These are phyloP conservation scores for Septoria petroselini DNA, from an alignment of 2,329 filamentous ascomycete species.

Conservation along the genomic window DNA sequence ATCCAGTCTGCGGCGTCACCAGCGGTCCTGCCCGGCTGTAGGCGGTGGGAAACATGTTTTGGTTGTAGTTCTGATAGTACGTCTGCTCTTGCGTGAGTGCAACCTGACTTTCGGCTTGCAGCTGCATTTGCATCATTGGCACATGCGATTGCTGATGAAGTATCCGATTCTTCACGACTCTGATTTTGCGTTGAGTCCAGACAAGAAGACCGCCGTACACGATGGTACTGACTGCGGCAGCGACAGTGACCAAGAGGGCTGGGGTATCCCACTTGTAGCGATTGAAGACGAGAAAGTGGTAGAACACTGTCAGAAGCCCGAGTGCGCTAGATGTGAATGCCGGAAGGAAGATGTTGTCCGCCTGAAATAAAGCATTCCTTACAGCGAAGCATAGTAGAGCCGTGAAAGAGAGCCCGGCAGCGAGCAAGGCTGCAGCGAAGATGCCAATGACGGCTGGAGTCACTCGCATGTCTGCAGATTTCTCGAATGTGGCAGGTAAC, in stretches of 20 bases:
- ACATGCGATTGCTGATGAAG: constrained; percentile 13
- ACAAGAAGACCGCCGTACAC: constrained; percentile 45
- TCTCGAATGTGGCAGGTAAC: constrained; percentile 48
- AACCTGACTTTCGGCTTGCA: constrained; percentile 16
- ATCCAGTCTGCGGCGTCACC: constrained; percentile 26
- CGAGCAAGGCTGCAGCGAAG: constrained; percentile 48
- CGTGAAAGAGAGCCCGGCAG: constrained; percentile 50
- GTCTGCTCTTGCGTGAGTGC: constrained; percentile 37
- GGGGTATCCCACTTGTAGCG: constrained; percentile 45
- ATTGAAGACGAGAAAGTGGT: constrained; percentile 46
- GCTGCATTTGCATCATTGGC: constrained; percentile 13
- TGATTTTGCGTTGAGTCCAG: constrained; percentile 43
- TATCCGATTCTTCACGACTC: constrained; percentile 29
- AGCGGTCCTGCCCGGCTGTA: constrained; percentile 21
- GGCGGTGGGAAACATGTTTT: constrained; percentile 47
- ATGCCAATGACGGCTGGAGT: constrained; percentile 43
- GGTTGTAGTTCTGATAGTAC: constrained; percentile 47
- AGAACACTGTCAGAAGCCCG: constrained; percentile 49
- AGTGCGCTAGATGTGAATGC: constrained; percentile 45
- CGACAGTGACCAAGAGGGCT: constrained; percentile 45
- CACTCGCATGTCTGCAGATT: constrained; percentile 40
- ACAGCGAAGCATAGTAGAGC: constrained; percentile 49
- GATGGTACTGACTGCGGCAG: constrained; percentile 40
- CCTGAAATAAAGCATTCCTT: constrained; percentile 47
- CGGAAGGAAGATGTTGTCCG: constrained; percentile 49